Base-by-base conservation (phyloP, 768 basidiomycete species). In the Rickenella mellea region DNA sequence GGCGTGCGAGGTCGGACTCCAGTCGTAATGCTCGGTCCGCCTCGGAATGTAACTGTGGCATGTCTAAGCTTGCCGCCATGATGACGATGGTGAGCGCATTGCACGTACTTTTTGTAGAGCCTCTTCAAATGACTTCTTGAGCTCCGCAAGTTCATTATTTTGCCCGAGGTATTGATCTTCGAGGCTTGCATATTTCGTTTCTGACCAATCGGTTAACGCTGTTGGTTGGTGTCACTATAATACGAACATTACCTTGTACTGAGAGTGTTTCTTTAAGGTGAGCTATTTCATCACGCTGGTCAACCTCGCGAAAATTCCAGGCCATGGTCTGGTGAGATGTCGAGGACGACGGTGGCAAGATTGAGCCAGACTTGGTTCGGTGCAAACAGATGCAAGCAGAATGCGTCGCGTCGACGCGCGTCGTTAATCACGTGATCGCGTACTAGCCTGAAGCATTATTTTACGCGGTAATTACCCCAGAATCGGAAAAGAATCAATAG, bases 21-120 rank as follows among this genome's bases (percentile, higher is more conserved):
- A 84, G 66, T 40, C 64, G 60, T 32, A 80, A 55, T 12, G 67
- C 72, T 22, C 75, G 76, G 46, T 71, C 65, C 5, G 74, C 66
- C 61, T 84, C 81, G 42, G 59, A 55, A 32, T 67, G 68, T 39
- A 84, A 62, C 82, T 84, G 46, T 37, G 41, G 9, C 8, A 20
- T 22, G 28, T 42, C 33, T 28, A 41, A 39, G n/a, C n/a, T 35
- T 54, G 41, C 51, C 37, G 20, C 4, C 24, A 44, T 9, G 21
- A 22, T 25, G 35, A 40, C 29, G 30, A 39, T 40, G 22, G 27
- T 43, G 19, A 19, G 27, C 41, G n/a, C 2, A 6, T 17, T 28
- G 46, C 20, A 17, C 39, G 12, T 29, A 67, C 67, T 62, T 68
- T 68, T 17, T 56, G 46, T 31, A 67, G 44, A 2, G 62, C 55